These are phyloP conservation scores for Taxawa tesnikishii DNA, from an alignment of 2,329 filamentous ascomycete species.

Conservation along the genomic window DNA sequence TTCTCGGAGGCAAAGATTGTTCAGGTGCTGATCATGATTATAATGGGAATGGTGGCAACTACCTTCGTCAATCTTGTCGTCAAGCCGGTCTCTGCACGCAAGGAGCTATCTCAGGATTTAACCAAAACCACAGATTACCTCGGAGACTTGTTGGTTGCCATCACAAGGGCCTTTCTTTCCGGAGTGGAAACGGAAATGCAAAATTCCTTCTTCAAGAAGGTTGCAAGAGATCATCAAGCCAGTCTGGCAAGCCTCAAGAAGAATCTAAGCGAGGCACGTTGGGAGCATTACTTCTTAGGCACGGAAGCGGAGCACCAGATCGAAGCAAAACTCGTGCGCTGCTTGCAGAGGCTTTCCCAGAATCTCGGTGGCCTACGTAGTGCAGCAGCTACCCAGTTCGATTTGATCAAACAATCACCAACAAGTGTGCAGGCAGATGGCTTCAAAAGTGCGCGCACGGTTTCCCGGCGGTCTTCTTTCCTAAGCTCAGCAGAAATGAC, in stretches of 20 bases:
- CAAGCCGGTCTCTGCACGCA: conserved; percentile 66
- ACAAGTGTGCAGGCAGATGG: too few species aligned
- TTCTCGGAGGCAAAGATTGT: conserved; percentile 73
- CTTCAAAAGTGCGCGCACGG: conserved; percentile 1
- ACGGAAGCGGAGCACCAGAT: conserved; percentile 67
- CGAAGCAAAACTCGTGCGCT: conserved; percentile 69
- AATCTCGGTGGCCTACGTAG: conserved; percentile 83
- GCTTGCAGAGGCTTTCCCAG: conserved; percentile 73
- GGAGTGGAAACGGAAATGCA: conserved; percentile 69
- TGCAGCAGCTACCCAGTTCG: conserved; percentile 80
- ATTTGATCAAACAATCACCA: conserved; percentile 56
- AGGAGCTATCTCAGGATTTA: conserved; percentile 60
- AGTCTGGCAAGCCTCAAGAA: conserved; percentile 61
- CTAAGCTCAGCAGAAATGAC: not conserved
- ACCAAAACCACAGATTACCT: conserved; percentile 62
- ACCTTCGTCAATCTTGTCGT: conserved; percentile 65
- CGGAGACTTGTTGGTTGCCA: conserved; percentile 68
- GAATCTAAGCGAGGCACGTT: conserved; percentile 72
- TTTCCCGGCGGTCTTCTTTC: conserved; percentile 5
- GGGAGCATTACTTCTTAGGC: conserved; percentile 75
- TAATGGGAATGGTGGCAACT: conserved; percentile 63
- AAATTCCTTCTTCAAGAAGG: conserved; percentile 53
- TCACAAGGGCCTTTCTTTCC: conserved; percentile 71
- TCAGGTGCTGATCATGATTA: conserved; percentile 71
- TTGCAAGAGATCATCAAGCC: conserved; percentile 44